A percentile compares a stretch with the other conserved stretches of the same genome.
These are phyloP conservation scores for Ampelocalamus luodianensis DNA, from an alignment of 176 grass and related monocot genomes.

Conservation along the genomic window DNA sequence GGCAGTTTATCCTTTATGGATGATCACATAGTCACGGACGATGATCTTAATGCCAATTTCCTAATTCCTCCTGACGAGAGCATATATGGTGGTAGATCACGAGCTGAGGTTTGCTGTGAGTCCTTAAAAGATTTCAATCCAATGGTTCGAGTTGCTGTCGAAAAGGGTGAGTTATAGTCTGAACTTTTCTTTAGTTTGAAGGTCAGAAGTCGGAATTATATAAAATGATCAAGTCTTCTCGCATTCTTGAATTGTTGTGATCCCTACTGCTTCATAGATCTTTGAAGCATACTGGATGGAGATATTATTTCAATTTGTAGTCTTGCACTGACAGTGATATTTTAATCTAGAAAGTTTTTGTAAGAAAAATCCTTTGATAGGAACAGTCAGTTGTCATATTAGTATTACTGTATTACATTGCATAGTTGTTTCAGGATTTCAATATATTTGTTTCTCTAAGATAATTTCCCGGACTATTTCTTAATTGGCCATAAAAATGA, in stretches of 20 bases:
- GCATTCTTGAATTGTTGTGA: neutral
- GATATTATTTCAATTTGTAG: neutral
- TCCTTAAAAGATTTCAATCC: constrained; percentile 92
- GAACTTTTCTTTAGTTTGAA: constrained; percentile 29
- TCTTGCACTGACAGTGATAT: neutral
- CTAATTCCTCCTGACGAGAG: constrained; percentile 76
- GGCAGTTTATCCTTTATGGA: constrained; percentile 95
- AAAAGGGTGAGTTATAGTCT: constrained; percentile 62
- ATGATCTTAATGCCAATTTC: constrained; percentile 79
- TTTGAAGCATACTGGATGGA: neutral
- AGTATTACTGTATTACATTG: neutral
- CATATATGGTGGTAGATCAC: constrained; percentile 66
- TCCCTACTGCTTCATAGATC: neutral
- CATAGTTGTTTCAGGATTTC: neutral
- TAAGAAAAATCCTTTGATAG: constrained; percentile 31
- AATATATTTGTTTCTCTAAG: constrained; percentile 1
- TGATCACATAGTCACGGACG: constrained; percentile 63
- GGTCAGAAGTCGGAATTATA: neutral
- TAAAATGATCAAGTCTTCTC: neutral
- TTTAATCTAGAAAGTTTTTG: neutral
- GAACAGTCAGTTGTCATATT: neutral
- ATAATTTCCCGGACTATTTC: neutral
- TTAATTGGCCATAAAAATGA: neutral
- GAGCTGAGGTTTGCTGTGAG: constrained; percentile 71
- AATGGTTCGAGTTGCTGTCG: constrained; percentile 73